phyloP scores from a whole-genome alignment of 2,329 filamentous ascomycete genomes.

The Chrysosporium queenslandicum region DNA sequence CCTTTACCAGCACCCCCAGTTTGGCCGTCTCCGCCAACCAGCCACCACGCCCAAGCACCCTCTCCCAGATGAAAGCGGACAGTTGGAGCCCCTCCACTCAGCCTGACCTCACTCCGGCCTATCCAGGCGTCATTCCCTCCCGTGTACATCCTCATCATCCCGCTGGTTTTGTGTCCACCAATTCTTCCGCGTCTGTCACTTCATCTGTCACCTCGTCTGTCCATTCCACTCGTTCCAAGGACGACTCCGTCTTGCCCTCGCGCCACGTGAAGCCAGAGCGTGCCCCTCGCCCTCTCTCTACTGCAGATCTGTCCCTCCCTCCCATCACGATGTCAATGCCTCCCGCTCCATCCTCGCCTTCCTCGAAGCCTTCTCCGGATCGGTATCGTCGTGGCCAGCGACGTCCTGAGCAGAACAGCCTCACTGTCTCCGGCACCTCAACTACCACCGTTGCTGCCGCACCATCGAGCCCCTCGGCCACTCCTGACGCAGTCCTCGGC shows the following conservation, averaged over 20 bases:
- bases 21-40: constrained; percentile 41
- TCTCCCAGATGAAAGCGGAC: constrained; percentile 16
- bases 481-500: constrained; percentile 1
- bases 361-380: constrained; percentile 63
- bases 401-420: constrained; percentile 37
- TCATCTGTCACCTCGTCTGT: constrained; percentile 43
- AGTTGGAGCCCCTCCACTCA: constrained; percentile 33
- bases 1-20: constrained; percentile 61
- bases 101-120: constrained; percentile 44
- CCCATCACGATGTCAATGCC: constrained; percentile 22
- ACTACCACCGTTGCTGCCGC: neutral
- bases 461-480: constrained; percentile 3
- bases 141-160: constrained; percentile 38
- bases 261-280: constrained; percentile 31
- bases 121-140: constrained; percentile 26
- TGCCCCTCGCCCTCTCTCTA: constrained; percentile 37
- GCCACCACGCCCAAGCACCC: constrained; percentile 43
- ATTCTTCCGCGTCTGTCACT: constrained; percentile 43
- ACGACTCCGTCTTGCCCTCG: constrained; percentile 39
- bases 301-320: constrained; percentile 44
- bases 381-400: constrained; percentile 65
- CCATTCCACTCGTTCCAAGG: constrained; percentile 36
- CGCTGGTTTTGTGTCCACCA: constrained; percentile 44
- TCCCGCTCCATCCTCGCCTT: constrained; percentile 46
- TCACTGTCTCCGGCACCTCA: neutral